Evolutionary conservation across 305 asterid species (phyloP), one percentile per base, ranked within the genome.

Genomic region (Stenogyne calaminthoides): DNA sequence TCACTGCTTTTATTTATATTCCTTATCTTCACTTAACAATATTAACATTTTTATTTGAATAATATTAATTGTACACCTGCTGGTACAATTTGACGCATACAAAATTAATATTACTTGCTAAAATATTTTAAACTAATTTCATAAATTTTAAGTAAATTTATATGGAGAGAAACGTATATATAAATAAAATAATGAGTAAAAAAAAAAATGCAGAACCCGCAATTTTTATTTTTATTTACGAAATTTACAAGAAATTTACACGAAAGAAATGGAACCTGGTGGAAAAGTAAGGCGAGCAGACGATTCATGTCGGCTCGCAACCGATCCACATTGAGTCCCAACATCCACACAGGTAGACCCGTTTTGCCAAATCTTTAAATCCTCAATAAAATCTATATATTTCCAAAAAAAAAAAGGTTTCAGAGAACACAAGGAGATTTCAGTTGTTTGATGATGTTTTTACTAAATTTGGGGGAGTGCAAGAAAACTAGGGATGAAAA

Each of bases 341-440:
- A 73, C 97, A 91, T 87, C 97, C 98, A 91, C 91, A 89, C 4
- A 2, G 97, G 97, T 25, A 93, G 91, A 88, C 97, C 98, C 98
- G 98, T 93, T 77, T 91, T 93, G 91, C 47, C 96, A 58, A 57
- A 58, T 71, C 42, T 58, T 14, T 12, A 32, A 32, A 32, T 25
- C 8, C 12, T 25, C 10, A 27, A 57, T 12, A 25, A 36, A 6
- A 22, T 4, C 1, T 58, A 58, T n/a, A n/a, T n/a, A n/a, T 19
- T 55, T 19, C 60, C 5, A 25, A 27, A 6, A 12, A 6, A 0
- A 3, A 9, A 19, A 36, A 18, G 49, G 3, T 2, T 40, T 2
- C 15, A 55, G 40, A 6, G 16, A 18, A 29, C 18, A 25, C 7
- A 20, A 9, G 29, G 34, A 20, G 32, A 8, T 19, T 54, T 54